Evolutionary conservation across 129 eudicot species (phyloP).

Genomic region (Saussurea involucrata): DNA sequence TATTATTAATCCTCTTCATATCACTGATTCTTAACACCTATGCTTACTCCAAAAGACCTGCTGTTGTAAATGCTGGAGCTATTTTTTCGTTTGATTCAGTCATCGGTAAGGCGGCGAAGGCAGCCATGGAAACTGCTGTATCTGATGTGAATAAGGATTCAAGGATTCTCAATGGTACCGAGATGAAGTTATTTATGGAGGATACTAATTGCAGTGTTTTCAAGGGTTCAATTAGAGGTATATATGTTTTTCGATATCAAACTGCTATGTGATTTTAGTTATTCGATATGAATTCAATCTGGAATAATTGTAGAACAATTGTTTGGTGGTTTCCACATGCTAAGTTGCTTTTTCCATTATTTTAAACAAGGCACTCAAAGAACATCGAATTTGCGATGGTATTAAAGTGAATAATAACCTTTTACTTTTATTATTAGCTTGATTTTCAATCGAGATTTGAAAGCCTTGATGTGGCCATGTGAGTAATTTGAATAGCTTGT

Average conservation of each 20-base stretch:
- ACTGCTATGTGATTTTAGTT: background rate
- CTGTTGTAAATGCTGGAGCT: constrained; percentile 57
- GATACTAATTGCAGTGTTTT: constrained; percentile 57
- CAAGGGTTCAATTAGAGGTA: constrained; percentile 48
- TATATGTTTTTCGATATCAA: background rate
- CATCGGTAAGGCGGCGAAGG: constrained; percentile 61
- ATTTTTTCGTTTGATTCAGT: constrained; percentile 42
- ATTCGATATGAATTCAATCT: background rate
- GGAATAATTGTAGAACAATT: background rate
- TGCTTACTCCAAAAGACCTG: constrained; percentile 37
- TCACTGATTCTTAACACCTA: constrained; percentile 9
- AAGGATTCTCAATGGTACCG: constrained; percentile 44
- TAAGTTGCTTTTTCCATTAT: background rate
- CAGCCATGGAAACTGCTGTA: constrained; percentile 53
- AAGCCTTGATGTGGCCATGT: background rate
- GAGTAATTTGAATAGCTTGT: background rate
- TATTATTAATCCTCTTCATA: background rate
- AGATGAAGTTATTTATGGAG: constrained; percentile 41
- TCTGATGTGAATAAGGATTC: constrained; percentile 51
- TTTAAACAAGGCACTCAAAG: background rate
- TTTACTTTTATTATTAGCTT: background rate
- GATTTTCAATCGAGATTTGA: background rate
- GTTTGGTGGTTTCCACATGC: background rate
- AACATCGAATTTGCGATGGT: background rate
- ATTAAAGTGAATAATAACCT: background rate